Conservation (phyloP, 495 filamentous ascomycete genomes). For the Penicillium bovifimosum region DNA sequence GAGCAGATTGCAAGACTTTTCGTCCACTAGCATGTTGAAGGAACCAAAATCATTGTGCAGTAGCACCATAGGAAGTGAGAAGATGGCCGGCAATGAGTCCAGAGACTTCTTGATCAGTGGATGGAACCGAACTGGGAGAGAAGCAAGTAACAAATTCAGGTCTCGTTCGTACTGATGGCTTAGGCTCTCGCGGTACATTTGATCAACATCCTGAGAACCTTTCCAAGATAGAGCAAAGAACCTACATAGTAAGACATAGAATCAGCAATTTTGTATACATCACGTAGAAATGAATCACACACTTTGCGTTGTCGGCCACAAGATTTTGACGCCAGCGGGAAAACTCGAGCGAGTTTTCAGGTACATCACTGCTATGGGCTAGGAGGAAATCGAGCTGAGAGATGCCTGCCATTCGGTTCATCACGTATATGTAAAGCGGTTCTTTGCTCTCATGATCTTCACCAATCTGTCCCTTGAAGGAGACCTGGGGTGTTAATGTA, state of each 20-base stretch:
- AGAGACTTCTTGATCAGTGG: slow-evolving; percentile 28
- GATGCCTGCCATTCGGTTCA: slow-evolving; percentile 33
- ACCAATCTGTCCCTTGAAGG: slow-evolving; percentile 33
- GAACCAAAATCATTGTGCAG: slow-evolving; percentile 33
- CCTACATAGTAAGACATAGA: slow-evolving; percentile 11
- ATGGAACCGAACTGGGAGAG: slow-evolving; percentile 33
- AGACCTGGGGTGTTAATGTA: slow-evolving; percentile 23
- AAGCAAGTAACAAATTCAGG: slow-evolving; percentile 21
- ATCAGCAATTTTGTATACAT: slow-evolving; percentile 5
- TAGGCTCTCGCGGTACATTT: slow-evolving; percentile 19
- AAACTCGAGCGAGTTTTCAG: slow-evolving; percentile 27
- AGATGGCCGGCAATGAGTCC: slow-evolving; percentile 23
- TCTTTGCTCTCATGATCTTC: slow-evolving; percentile 28
- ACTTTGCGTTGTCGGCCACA: slow-evolving; percentile 27
- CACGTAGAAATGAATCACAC: background rate
- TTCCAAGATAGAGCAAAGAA: slow-evolving; percentile 37
- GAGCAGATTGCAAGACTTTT: slow-evolving; percentile 27
- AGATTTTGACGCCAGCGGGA: slow-evolving; percentile 29
- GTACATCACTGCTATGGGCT: slow-evolving; percentile 17
- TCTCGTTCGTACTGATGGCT: slow-evolving; percentile 24
- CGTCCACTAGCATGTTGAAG: slow-evolving; percentile 37
- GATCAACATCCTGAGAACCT: slow-evolving; percentile 21
- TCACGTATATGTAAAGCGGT: slow-evolving; percentile 32
- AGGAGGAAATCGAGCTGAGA: slow-evolving; percentile 34
- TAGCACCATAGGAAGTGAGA: slow-evolving; percentile 38